phyloP scores from a whole-genome alignment of 805 yeast species.

The Ogataea polymorpha region DNA sequence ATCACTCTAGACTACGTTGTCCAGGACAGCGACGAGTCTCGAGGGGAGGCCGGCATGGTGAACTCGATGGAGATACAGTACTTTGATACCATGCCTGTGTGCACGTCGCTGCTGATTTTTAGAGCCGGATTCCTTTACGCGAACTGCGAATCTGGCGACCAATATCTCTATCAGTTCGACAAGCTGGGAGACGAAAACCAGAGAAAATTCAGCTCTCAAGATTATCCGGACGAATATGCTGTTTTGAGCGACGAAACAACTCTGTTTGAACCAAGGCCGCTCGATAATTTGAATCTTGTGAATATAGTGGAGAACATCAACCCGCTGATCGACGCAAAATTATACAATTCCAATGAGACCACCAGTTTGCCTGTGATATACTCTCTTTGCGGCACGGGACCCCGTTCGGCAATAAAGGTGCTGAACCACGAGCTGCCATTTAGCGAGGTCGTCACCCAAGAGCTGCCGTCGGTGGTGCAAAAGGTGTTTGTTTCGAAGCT shows the following conservation, averaged over 20 bases:
- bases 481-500: slow-evolving; percentile 63
- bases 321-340: slow-evolving; percentile 48
- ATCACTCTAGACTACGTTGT: slow-evolving; percentile 47
- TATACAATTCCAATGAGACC: slow-evolving; percentile 33
- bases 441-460: slow-evolving; percentile 66
- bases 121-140: slow-evolving; percentile 76
- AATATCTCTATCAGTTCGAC: slow-evolving; percentile 73
- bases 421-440: slow-evolving; percentile 58
- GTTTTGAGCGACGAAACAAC: slow-evolving; percentile 24
- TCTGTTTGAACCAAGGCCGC: slow-evolving; percentile 32
- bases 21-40: slow-evolving; percentile 38
- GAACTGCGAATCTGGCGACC: slow-evolving; percentile 60
- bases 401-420: slow-evolving; percentile 46
- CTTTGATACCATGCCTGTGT: slow-evolving; percentile 72
- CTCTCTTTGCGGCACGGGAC: slow-evolving; percentile 40
- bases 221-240: slow-evolving; percentile 35
- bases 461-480: slow-evolving; percentile 64
- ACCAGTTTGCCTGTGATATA: slow-evolving; percentile 40
- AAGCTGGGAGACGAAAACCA: slow-evolving; percentile 57
- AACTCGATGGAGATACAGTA: slow-evolving; percentile 51
- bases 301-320: slow-evolving; percentile 47
- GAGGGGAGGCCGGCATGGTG: slow-evolving; percentile 34
- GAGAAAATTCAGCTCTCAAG: slow-evolving; percentile 31
- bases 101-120: slow-evolving; percentile 55
- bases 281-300: slow-evolving; percentile 58